Base-by-base conservation (phyloP, 306 rosid species). In the Albizia julibrissin region DNA sequence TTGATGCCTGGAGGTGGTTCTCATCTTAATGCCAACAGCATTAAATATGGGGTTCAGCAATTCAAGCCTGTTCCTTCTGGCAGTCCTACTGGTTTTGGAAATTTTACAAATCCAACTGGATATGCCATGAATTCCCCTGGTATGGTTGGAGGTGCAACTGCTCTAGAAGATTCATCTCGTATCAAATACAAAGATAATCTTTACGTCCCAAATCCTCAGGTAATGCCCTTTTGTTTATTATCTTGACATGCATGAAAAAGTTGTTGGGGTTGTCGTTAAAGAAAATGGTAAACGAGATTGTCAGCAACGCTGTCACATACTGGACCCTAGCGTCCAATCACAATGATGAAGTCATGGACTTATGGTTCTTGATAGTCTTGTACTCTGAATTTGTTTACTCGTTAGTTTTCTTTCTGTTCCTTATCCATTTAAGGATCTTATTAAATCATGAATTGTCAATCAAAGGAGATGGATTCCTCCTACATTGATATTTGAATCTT, bases 161-260 rank as follows among this genome's bases (percentile, higher is more conserved):
- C 88, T 79, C 85, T 93, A 14, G 99, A 96, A 75, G 99, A 96
- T 86, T 92, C 98, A 24, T 96, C 99, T 73, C 92, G 98, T 72
- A 88, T 96, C 69, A 96, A 96, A 84, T 96, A 91, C 90, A 96
- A 93, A 79, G 99, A 96, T 83, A 91, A 92, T 86, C 92, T 96
- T 33, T 96, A 94, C 75, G 94, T 93, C 59, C 91, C 98, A 33
- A 96, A 91, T 91, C 97, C 97, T 47, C 99, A 93, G 99, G 99
- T 96, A 77, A 70, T 61, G 31, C 69, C 13, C 80, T 47, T 75
- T 22, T 68, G 11, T 19, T 43, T 42, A 62, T 39, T 4, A 37
- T 39, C 3, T 40, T 72, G 58, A 75, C 67, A 39, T 50, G 52
- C 59, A 19, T 21, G 49, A 15, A 76, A 27, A 39, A 19, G 49